phyloP scores from a whole-genome alignment of 140 eudicot species.

The Bidens hawaiensis region DNA sequence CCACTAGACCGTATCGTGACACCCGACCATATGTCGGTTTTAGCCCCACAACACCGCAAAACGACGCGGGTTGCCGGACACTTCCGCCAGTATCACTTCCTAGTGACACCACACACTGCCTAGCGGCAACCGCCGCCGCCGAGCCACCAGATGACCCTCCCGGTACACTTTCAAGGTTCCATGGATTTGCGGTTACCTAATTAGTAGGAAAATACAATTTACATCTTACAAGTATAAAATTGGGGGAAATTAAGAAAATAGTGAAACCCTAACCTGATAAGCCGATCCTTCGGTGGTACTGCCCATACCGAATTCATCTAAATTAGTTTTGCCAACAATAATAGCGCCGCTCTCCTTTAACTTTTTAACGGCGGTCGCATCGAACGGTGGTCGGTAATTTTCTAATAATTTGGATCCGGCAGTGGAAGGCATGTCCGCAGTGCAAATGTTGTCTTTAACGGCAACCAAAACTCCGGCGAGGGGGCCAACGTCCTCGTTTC shows the following conservation, averaged over 20 bases:
- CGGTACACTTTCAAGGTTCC: conserved; percentile 69
- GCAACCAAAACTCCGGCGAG: conserved; percentile 85
- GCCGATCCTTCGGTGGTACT: conserved; percentile 96
- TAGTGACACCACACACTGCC: conserved; percentile 91
- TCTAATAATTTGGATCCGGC: conserved; percentile 84
- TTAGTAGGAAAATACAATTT: conserved; percentile 31
- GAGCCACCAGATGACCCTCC: conserved; percentile 99
- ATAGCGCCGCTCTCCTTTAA: conserved; percentile 82
- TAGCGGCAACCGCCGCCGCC: conserved; percentile 96
- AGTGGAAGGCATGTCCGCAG: conserved; percentile 76
- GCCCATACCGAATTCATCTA: conserved; percentile 99
- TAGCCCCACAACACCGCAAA: conserved; percentile 97
- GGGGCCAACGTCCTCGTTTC: conserved; percentile 57
- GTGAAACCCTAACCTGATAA: conserved; percentile 46
- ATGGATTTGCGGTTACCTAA: conserved; percentile 68
- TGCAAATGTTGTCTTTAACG: conserved; percentile 87
- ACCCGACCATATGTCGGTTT: conserved; percentile 99
- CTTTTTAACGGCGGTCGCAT: conserved; percentile 82
- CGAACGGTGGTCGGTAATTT: conserved; percentile 65
- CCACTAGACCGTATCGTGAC: conserved; percentile 93
- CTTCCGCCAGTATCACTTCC: conserved; percentile 99
- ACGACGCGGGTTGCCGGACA: conserved; percentile 97
- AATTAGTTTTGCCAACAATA: conserved; percentile 86
- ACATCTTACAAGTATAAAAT: neutral
- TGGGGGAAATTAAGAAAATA: neutral